Evolutionary conservation across 2,329 filamentous ascomycete genomes (phyloP), one percentile per base, ranked within the genome.

Genomic region (Didymella sp.): DNA sequence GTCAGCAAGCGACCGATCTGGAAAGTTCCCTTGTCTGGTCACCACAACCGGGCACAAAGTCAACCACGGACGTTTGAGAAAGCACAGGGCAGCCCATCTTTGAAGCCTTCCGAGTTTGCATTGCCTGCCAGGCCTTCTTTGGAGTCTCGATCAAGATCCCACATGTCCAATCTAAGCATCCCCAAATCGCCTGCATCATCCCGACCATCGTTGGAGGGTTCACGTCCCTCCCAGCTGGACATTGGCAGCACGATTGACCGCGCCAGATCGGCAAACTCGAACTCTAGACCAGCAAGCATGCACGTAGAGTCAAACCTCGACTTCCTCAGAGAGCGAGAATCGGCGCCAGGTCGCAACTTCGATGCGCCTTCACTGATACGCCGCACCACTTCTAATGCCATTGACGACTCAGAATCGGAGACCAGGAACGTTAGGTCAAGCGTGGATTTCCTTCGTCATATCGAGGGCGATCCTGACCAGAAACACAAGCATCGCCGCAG

Each of bases 231-330:
- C 1, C 83, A 82, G 33, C 68, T 84, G 54, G 89, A 93, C 45
- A 70, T 85, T 7, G 78, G 85, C 8, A 86, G 89, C 33, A 77
- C 82, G 0, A 74, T 87, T 8, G 79, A 78, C 33, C 79, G 86
- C 27, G 85, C 87, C 1, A 87, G 84, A 68, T 88, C 89, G 22
- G 84, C 86, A n/a, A 85, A 86, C 64, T 75, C 83, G 64, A 87
- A 88, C 59, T 83, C 86, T 51, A 85, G 94, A 42, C 94, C 94
- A 71, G 82, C 87, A 0, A 97, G 93, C 73, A 90, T 91, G 30
- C 91, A 93, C 72, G 84, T 96, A 3, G 90, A 92, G 66, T 90
- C 90, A 0, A 92, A 89, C 69, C 81, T 95, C 49, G 92, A 96
- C 57, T 92, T 91, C 69, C 80, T 96, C 17, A 88, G 91, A 21